A percentile compares a stretch with the other conserved stretches of the same genome.
These are phyloP conservation scores for Rhodomyrtus psidioides DNA, from an alignment of 441 rosid species.

Conservation along the genomic window DNA sequence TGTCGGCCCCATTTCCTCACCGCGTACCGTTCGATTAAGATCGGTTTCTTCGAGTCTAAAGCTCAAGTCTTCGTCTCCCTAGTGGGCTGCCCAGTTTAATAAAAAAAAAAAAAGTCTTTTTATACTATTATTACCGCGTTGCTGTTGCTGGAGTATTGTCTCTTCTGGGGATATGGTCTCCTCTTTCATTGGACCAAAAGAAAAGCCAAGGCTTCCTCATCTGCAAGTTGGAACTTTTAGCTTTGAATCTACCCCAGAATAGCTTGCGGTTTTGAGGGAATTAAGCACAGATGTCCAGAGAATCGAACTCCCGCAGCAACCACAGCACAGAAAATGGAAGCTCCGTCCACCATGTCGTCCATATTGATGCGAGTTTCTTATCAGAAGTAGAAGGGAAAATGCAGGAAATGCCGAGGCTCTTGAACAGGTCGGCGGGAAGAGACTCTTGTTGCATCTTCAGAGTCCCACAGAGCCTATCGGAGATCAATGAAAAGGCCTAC, in stretches of 20 bases:
- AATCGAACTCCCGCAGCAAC: neutral
- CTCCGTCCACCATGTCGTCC: slow-evolving; percentile 1
- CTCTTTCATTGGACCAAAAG: neutral
- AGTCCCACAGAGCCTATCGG: slow-evolving; percentile 50
- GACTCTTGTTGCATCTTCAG: slow-evolving; percentile 55
- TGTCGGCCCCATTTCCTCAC: neutral
- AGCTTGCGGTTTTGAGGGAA: neutral
- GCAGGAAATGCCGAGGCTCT: slow-evolving; percentile 19
- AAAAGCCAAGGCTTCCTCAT: neutral
- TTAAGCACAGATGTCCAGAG: neutral
- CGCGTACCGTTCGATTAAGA: neutral
- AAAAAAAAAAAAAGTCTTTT: neutral
- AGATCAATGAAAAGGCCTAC: slow-evolving; percentile 37
- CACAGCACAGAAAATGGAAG: neutral
- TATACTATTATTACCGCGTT: neutral
- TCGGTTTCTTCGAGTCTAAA: neutral
- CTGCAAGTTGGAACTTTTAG: neutral
- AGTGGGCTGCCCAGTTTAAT: neutral
- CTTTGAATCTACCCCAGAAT: neutral
- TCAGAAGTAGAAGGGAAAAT: slow-evolving; percentile 9
- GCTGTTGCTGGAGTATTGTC: too few species aligned
- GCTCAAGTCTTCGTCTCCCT: neutral
- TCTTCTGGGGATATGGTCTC: neutral
- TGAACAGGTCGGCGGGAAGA: slow-evolving; percentile 39
- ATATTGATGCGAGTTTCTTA: slow-evolving; percentile 2